A percentile compares a stretch with the other conserved stretches of the same genome.
Evolutionary conservation across 2,329 filamentous ascomycete genomes (phyloP).

Genomic region (Fulvia fulva): DNA sequence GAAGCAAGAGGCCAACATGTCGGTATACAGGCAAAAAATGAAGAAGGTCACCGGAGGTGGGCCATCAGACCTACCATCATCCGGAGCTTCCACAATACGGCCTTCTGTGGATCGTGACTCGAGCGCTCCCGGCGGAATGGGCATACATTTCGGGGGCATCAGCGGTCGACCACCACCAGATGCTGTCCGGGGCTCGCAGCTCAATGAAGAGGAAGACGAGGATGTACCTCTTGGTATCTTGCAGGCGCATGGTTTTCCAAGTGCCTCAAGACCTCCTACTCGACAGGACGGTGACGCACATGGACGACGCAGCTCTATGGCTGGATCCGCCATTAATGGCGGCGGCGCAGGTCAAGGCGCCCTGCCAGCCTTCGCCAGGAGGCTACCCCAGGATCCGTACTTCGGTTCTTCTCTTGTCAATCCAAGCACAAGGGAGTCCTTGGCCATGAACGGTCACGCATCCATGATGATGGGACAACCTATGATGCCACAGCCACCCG

Average conservation of each 20-base stretch:
- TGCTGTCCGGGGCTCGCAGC: slow-evolving; percentile 25
- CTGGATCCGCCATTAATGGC: slow-evolving; percentile 51
- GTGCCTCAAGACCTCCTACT: slow-evolving; percentile 69
- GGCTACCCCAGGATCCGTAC: slow-evolving; percentile 81
- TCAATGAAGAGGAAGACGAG: slow-evolving; percentile 70
- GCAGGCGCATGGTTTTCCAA: slow-evolving; percentile 83
- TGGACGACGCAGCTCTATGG: slow-evolving; percentile 46
- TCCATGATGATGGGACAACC: slow-evolving; percentile 36
- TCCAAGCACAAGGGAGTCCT: slow-evolving; percentile 67
- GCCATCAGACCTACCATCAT: slow-evolving; percentile 40
- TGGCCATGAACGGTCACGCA: slow-evolving; percentile 54
- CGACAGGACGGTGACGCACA: slow-evolving; percentile 51
- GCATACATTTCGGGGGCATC: slow-evolving; percentile 32
- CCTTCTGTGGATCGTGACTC: slow-evolving; percentile 53
- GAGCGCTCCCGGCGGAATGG: slow-evolving; percentile 20
- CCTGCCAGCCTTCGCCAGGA: slow-evolving; percentile 77
- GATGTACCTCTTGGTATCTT: slow-evolving; percentile 83
- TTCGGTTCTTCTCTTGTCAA: slow-evolving; percentile 73
- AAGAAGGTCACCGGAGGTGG: slow-evolving; percentile 88
- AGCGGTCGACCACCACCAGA: slow-evolving; percentile 28
- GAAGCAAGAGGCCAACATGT: slow-evolving; percentile 86
- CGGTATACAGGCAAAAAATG: slow-evolving; percentile 90
- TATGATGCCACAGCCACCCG: slow-evolving; percentile 21
- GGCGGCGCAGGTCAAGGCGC: slow-evolving; percentile 44
- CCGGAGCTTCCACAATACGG: slow-evolving; percentile 43